Percentiles rank a stretch among this genome's conserved stretches.
phyloP scores from a whole-genome alignment of 257 asterid genomes.

The Thymus mandschuricus region DNA sequence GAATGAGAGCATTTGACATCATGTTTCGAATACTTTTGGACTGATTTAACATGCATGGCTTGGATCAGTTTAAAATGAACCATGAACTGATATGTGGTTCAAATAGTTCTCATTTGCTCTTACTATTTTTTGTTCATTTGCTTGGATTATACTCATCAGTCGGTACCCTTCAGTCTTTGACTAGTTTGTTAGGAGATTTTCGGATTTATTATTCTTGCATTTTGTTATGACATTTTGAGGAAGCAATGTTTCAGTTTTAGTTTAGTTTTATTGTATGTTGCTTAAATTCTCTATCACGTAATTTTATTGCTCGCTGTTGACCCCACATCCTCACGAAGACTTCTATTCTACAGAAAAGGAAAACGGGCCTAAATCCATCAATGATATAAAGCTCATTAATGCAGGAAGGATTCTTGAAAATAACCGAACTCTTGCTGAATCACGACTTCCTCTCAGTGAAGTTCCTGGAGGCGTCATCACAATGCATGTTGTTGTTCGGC shows the following conservation, averaged over 20 bases:
- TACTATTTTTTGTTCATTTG: not conserved
- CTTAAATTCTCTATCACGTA: not conserved
- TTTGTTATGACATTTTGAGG: not conserved
- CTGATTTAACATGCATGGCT: not conserved
- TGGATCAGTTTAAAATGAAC: not conserved
- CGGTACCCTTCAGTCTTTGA: not conserved
- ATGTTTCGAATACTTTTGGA: not conserved
- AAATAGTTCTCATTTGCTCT: not conserved
- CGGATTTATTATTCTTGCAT: not conserved
- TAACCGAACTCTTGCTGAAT: slow-evolving; percentile 73
- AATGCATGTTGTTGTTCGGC: slow-evolving; percentile 87
- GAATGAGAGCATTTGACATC: not conserved
- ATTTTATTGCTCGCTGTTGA: slow-evolving; percentile 15
- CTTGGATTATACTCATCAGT: not conserved
- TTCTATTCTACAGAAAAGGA: slow-evolving; percentile 60
- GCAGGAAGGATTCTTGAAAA: slow-evolving; percentile 93
- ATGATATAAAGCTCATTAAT: slow-evolving; percentile 78
- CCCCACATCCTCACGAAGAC: slow-evolving; percentile 14
- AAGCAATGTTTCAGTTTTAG: not conserved
- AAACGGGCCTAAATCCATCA: slow-evolving; percentile 72
- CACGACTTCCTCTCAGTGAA: slow-evolving; percentile 76
- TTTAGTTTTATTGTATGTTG: slow-evolving; percentile 22
- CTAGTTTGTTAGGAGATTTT: not conserved
- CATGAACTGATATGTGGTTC: not conserved
- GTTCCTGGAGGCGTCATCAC: slow-evolving; percentile 88